Base-by-base conservation (phyloP, 768 basidiomycete species). In the Mycena olivaceomarginata region DNA sequence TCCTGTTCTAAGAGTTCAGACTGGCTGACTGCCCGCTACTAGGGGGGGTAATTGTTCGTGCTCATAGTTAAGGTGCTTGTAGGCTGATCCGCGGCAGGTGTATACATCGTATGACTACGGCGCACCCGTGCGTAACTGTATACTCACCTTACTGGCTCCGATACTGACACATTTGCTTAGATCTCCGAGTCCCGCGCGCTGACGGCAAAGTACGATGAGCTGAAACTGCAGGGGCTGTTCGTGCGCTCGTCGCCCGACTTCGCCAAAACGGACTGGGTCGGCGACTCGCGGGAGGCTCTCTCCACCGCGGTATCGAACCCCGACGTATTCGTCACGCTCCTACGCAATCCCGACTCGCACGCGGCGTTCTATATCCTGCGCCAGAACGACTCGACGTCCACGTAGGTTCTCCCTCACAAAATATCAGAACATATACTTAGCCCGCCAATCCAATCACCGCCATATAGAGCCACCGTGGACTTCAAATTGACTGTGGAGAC, bases 211-310 rank as follows among this genome's bases (percentile, higher is more conserved):
- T 95, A 90, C 83, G 89, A 92, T 70, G 96, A 97, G 80, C 87
- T 97, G 63, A 97, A 96, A 83, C 90, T 92, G 31, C 92, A 97
- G 81, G 93, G 91, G 16, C 82, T 96, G 9, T 97, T 97, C 87
- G 84, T 97, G 41, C 92, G 96, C 43, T 94, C 93, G 76, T 93
- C 94, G 0, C 93, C 91, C 0, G 94, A 94, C 62, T 95, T 97
- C 81, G 91, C 92, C 84, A 94, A 96, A 85, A 97, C 96, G 0
- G 90, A 95, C 78, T 91, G 93, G 90, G 86, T 96, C 16, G 93
- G 92, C 4, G 91, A 95, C 79, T 89, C 91, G 39, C 89, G 88
- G 4, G 37, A 46, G 16, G 91, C 91, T 1, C 82, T 90, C 16
- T 67, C 81, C 6, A n/a, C 10, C 2, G 84, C 84, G 11, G 86